Conservation (phyloP, 2,329 filamentous ascomycete species). For the Thyridium curvatum region DNA sequence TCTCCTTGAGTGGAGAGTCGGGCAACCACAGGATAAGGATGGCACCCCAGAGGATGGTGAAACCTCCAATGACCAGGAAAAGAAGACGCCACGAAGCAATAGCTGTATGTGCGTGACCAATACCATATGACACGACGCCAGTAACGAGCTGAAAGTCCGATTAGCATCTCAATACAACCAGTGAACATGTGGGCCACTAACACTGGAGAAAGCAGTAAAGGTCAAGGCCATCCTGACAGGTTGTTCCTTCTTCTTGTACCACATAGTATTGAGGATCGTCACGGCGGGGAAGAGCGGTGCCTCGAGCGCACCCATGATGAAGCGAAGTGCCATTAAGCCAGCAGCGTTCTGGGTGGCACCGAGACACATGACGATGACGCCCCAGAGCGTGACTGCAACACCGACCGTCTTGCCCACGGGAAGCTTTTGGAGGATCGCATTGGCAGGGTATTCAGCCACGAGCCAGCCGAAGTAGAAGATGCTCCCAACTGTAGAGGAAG, state of each 20-base stretch:
- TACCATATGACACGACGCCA: background rate
- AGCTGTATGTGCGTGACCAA: background rate
- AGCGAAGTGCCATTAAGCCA: slow-evolving; percentile 45
- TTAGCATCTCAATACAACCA: no score
- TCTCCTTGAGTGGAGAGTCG: background rate
- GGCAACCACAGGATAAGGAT: background rate
- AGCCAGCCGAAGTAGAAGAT: slow-evolving; percentile 25
- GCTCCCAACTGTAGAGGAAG: slow-evolving; percentile 19
- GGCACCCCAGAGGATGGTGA: background rate
- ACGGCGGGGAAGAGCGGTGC: slow-evolving; percentile 53
- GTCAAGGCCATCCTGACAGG: slow-evolving; percentile 49
- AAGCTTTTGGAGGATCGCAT: slow-evolving; percentile 3
- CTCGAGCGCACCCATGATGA: slow-evolving; percentile 56
- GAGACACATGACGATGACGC: slow-evolving; percentile 46
- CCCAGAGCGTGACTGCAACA: slow-evolving; percentile 53
- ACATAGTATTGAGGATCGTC: slow-evolving; percentile 55
- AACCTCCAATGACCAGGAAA: background rate
- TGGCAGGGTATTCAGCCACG: slow-evolving; percentile 9
- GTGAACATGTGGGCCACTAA: no score
- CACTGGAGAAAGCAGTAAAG: no score
- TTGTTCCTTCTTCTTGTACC: slow-evolving; percentile 51
- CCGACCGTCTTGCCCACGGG: slow-evolving; percentile 57
- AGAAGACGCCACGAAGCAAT: background rate
- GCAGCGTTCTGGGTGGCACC: slow-evolving; percentile 47
- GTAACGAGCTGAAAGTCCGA: background rate